Base-by-base conservation (phyloP, 202 grass and related monocot genomes). In the Carex sylvatica region DNA sequence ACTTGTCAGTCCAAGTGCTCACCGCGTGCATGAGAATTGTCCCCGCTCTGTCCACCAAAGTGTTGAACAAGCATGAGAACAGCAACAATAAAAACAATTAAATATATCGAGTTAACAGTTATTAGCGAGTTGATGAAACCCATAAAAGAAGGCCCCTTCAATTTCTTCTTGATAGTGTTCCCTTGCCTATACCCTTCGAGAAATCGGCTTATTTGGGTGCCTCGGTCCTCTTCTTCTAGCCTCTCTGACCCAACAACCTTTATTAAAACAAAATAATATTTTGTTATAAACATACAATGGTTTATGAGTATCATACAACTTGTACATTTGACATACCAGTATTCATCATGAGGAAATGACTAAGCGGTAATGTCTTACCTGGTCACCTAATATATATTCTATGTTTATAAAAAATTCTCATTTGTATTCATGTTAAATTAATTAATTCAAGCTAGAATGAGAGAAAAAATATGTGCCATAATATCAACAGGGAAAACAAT, bases 141-240 rank as follows among this genome's bases (percentile, higher is more conserved):
- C 81, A 98, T 89, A 73, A 98, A 76, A 13, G 95, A 95, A 83
- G 95, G 95, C 0, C 95, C 95, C 0, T 60, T 93, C 38, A 95
- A 84, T 88, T 95, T 91, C 66, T 91, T 98, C 80, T 93, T 93
- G 85, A 83, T 95, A 65, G 87, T 98, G 84, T 88, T 98, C 72
- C 92, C 95, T 88, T 87, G 84, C 83, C 92, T 91, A 56, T 98
- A 95, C 65, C 91, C 92, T 86, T 98, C 91, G 22, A 98, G 92
- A 83, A 98, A 98, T 74, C 70, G 86, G 72, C 95, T 98, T 83
- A 98, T 76, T 79, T 98, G 91, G 52, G 91, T 90, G 74, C 89
- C 85, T 83, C 83, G 92, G 60, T 98, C 92, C 54, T 87, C 87
- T 83, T 91, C 92, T 87, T 93, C 91, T 86, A 95, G 59, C 72